Conservation (phyloP, 139 green algal species). For the Asterochloris sp. region DNA sequence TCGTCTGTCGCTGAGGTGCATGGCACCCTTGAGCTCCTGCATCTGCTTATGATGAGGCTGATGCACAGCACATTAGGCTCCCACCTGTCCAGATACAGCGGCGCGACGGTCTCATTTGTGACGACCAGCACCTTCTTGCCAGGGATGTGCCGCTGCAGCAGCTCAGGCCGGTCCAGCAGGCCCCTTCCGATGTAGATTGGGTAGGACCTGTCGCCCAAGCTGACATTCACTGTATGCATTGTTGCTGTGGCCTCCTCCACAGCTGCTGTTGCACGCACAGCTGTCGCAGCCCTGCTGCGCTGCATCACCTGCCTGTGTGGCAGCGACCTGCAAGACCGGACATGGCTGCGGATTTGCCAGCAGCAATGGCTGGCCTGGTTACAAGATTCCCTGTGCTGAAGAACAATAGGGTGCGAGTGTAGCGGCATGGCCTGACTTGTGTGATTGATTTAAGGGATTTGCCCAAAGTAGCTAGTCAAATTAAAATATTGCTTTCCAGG, state of each 20-base stretch:
- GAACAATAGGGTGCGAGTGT: no score
- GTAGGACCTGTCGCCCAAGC: slow-evolving; percentile 88
- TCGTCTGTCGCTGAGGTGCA: no score
- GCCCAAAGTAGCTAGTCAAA: no score
- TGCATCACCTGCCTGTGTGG: no score
- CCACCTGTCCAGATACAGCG: slow-evolving; percentile 87
- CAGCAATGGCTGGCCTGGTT: no score
- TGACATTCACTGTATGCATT: slow-evolving; percentile 46
- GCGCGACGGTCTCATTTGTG: slow-evolving; percentile 93
- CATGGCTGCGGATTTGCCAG: no score
- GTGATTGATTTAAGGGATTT: no score
- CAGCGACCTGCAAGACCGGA: no score
- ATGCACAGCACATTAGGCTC: background rate
- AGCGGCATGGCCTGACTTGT: no score
- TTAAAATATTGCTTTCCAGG: no score
- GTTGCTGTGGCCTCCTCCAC: background rate
- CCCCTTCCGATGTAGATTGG: slow-evolving; percentile 95
- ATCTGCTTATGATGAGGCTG: background rate
- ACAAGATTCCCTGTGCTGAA: no score
- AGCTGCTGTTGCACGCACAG: background rate
- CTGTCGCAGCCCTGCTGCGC: background rate
- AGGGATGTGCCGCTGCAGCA: slow-evolving; percentile 84
- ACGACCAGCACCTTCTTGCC: slow-evolving; percentile 91
- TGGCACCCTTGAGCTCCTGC: background rate
- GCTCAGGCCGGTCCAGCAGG: slow-evolving; percentile 68